Evolutionary conservation across 2,329 filamentous ascomycete species (phyloP).

Genomic region (Arthrinium phaeospermum): DNA sequence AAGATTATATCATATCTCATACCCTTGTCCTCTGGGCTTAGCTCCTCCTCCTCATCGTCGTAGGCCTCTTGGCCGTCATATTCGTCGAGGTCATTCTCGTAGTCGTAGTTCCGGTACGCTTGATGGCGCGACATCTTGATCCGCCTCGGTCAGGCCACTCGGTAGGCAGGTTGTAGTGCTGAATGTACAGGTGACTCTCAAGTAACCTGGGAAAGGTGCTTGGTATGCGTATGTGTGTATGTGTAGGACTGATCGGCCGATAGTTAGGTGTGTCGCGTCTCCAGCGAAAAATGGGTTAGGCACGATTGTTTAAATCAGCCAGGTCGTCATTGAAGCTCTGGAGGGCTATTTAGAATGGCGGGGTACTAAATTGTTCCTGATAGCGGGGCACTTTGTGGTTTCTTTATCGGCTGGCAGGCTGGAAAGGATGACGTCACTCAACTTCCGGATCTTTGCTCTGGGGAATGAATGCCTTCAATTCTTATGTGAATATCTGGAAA

Average conservation of each 20-base stretch:
- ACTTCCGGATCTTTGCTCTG: neutral
- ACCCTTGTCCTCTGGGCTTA: conserved; percentile 44
- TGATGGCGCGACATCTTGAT: conserved; percentile 53
- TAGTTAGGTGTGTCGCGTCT: neutral
- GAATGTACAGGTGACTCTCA: neutral
- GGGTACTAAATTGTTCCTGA: neutral
- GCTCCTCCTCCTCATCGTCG: conserved; percentile 49
- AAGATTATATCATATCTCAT: conserved; percentile 30
- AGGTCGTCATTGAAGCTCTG: neutral
- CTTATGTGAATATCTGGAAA: neutral
- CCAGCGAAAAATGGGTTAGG: neutral
- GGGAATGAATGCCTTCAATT: too few relatives aligned
- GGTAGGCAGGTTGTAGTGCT: neutral
- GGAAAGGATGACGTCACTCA: neutral
- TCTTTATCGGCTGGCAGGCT: neutral
- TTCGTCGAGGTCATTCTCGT: conserved; percentile 57
- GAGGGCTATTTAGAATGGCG: neutral
- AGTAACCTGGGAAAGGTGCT: neutral
- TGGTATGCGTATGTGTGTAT: neutral
- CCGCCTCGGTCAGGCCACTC: neutral
- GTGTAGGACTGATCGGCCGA: neutral
- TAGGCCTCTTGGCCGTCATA: conserved; percentile 52
- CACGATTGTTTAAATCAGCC: neutral
- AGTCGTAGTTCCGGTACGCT: conserved; percentile 54
- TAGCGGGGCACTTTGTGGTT: neutral